A percentile compares a stretch with the other conserved stretches of the same genome.
Evolutionary conservation across 306 rosid genomes (phyloP).

Genomic region (Macrotyloma uniflorum): DNA sequence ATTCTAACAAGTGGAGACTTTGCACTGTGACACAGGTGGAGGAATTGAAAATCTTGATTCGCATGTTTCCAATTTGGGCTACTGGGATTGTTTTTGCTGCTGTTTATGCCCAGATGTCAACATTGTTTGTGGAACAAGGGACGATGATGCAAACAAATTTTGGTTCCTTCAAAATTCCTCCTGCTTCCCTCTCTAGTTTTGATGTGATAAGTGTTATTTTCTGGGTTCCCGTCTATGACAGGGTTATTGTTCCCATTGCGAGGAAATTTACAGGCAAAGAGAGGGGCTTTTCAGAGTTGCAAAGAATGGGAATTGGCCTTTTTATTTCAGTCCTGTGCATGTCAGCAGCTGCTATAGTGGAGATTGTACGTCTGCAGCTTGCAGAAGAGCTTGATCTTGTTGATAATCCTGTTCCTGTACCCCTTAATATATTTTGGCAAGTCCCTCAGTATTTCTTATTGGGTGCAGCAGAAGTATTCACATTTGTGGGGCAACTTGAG

Average conservation of each 20-base stretch:
- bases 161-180: constrained; percentile 87
- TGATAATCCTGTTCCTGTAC: constrained; percentile 67
- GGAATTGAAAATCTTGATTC: constrained; percentile 89
- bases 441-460: constrained; percentile 86
- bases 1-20: constrained; percentile 78
- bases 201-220: constrained; percentile 83
- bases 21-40: constrained; percentile 97
- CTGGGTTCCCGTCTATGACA: constrained; percentile 91
- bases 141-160: constrained; percentile 73
- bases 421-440: constrained; percentile 79
- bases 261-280: constrained; percentile 80
- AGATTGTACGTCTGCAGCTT: constrained; percentile 68
- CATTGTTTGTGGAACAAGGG: constrained; percentile 96
- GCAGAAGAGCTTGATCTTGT: constrained; percentile 70
- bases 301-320: constrained; percentile 96
- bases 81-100: constrained; percentile 85
- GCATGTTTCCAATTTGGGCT: constrained; percentile 97
- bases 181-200: constrained; percentile 88
- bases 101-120: constrained; percentile 95
- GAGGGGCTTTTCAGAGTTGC: constrained; percentile 92
- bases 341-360: constrained; percentile 91
- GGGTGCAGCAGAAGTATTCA: constrained; percentile 88
- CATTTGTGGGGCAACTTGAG: constrained; percentile 89
- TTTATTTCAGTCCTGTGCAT: constrained; percentile 79
- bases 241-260: constrained; percentile 77